These are phyloP conservation scores for Kwoniella botswanensis DNA, from an alignment of 768 basidiomycete species.

Conservation along the genomic window DNA sequence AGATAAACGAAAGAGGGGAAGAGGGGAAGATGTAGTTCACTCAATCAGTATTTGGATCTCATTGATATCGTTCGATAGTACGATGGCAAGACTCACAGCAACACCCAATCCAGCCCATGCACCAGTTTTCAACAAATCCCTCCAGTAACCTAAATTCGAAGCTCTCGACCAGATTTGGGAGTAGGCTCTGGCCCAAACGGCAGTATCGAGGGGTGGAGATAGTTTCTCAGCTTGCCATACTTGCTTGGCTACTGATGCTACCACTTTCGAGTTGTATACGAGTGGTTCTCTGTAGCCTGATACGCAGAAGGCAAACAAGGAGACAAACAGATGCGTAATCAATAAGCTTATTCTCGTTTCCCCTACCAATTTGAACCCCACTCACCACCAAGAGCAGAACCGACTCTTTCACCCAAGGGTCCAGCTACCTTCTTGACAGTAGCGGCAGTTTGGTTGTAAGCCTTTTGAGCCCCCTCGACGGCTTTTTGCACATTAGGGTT, in stretches of 20 bases:
- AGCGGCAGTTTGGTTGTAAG: conserved; percentile 40
- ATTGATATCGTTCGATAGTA: no score
- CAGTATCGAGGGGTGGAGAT: conserved; percentile 53
- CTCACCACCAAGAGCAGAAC: conserved; percentile 52
- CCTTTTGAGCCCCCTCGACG: conserved; percentile 51
- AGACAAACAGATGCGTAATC: background rate
- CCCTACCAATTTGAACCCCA: conserved; percentile 3
- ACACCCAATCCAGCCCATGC: conserved; percentile 56
- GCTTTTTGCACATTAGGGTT: conserved; percentile 56
- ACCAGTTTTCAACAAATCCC: conserved; percentile 48
- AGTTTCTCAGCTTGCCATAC: conserved; percentile 58
- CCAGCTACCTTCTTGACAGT: conserved; percentile 55
- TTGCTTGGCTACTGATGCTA: conserved; percentile 54
- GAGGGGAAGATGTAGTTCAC: conserved; percentile 1
- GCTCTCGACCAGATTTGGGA: conserved; percentile 51
- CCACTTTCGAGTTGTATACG: conserved; percentile 57
- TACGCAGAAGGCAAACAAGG: background rate
- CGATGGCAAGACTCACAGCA: conserved; percentile 44
- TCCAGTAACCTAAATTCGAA: conserved; percentile 45
- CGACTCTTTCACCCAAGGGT: conserved; percentile 55
- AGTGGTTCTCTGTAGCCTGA: conserved; percentile 51
- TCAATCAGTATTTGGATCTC: no score
- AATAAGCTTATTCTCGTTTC: no score
- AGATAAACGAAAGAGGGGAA: background rate
- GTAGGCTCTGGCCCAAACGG: conserved; percentile 53